Conservation (phyloP, 148 eudicot genomes). For the Fagopyrum homotropicum region DNA sequence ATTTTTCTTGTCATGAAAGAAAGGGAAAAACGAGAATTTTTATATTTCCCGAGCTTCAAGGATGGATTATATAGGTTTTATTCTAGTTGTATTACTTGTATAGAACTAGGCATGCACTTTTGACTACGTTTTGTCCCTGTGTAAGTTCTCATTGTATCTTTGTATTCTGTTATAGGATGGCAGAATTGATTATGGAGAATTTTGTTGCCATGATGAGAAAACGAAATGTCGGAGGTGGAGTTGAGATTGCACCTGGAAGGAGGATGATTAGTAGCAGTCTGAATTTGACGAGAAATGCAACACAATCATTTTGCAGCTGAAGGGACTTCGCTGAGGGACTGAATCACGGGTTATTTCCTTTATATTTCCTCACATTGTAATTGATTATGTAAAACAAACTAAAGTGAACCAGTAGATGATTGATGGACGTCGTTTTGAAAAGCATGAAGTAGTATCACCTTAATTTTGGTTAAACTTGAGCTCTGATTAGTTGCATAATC, state of each 20-base stretch:
- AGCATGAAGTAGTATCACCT: neutral
- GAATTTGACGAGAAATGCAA: neutral
- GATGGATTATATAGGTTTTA: neutral
- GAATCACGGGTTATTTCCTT: neutral
- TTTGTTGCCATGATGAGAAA: slow-evolving; percentile 96
- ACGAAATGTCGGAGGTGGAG: slow-evolving; percentile 49
- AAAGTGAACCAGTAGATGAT: neutral
- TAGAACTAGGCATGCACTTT: neutral
- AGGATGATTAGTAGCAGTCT: slow-evolving; percentile 40
- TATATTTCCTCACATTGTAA: neutral
- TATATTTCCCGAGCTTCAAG: neutral
- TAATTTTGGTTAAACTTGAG: neutral
- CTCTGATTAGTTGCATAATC: neutral
- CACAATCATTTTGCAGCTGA: neutral
- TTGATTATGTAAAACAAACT: neutral
- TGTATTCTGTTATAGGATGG: slow-evolving; percentile 61
- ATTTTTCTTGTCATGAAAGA: neutral
- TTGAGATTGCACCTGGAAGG: slow-evolving; percentile 41
- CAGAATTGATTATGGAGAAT: slow-evolving; percentile 82
- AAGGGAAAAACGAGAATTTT: neutral
- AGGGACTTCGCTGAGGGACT: slow-evolving; percentile 1
- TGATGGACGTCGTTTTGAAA: neutral
- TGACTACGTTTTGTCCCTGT: neutral
- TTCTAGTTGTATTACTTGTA: neutral
- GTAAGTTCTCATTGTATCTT: neutral